Base-by-base conservation (phyloP, 352 stramenopile species). In the Phytophthora brassicae region DNA sequence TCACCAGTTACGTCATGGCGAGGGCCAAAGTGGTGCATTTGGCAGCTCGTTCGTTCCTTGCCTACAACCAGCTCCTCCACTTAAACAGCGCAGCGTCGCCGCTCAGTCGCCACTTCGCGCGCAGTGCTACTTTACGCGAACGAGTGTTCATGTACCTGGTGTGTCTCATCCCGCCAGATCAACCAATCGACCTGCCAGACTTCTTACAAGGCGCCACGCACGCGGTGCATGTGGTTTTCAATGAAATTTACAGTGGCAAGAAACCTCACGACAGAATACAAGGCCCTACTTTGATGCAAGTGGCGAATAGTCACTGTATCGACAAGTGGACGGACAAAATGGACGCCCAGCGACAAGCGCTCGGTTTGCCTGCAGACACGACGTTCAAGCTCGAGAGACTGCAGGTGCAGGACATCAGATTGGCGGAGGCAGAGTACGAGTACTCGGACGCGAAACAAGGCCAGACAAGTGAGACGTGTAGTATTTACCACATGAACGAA, bases 81-180 rank as follows among this genome's bases (percentile, higher is more conserved):
- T 57, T 83, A 31, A 60, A 68, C 33, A 68, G 63, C 20, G 59
- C 68, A 8, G 45, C 66, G 13, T 70, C 68, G 4, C 59, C 65
- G 13, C 58, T 78, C 35, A 71, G 51, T 45, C 48, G 48, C 13
- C 57, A 68, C 56, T 80, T 83, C 42, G 48, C 56, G 2, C 58
- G 53, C 23, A 60, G 45, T 26, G 39, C 64, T 14, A 70, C 48
- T 17, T 54, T 72, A 36, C 58, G 74, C 29, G 70, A 83, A 54
- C 70, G 74, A 24, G 67, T 72, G 43, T 78, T 68, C 60, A 83
- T 83, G 74, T 80, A 72, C 38, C 60, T 77, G 28, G 62, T 79
- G n/a, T 71, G 64, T 36, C 71, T 74, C 14, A 57, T 80, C 26
- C 68, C 68, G 8, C 68, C 74, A 0, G 74, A 84, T 16, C 71